A percentile compares a stretch with the other conserved stretches of the same genome.
These are phyloP conservation scores for Centrapalus pauciflorus DNA, from an alignment of 129 eudicot genomes.

Conservation along the genomic window DNA sequence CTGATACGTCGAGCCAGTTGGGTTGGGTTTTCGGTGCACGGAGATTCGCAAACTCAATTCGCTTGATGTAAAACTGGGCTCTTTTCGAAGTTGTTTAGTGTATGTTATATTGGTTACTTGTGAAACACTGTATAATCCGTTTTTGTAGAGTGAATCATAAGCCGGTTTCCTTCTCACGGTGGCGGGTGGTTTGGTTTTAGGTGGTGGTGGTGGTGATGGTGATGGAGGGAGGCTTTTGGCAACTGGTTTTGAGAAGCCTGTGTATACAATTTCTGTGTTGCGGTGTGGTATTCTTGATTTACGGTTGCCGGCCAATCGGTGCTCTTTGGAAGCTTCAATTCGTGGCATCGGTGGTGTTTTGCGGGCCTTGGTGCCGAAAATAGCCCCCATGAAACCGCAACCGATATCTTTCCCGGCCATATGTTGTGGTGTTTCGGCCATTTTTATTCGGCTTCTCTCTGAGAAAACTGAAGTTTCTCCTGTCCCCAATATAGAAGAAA, in stretches of 20 bases:
- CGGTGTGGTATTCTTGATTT: slow-evolving; percentile 24
- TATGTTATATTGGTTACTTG: slow-evolving; percentile 41
- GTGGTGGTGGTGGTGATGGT: too few relatives aligned
- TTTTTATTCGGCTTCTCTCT: slow-evolving; percentile 12
- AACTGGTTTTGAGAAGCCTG: slow-evolving; percentile 21
- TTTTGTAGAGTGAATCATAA: slow-evolving; percentile 9
- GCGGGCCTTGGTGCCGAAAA: slow-evolving; percentile 34
- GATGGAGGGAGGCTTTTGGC: slow-evolving; percentile 23
- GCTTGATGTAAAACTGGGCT: slow-evolving; percentile 43
- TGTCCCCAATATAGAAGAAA: slow-evolving; percentile 21
- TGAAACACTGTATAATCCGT: slow-evolving; percentile 25
- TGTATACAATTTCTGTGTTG: slow-evolving; percentile 14
- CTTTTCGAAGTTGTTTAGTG: slow-evolving; percentile 38
- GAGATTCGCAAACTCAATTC: slow-evolving; percentile 43
- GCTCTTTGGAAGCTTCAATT: slow-evolving; percentile 34
- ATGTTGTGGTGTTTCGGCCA: slow-evolving; percentile 46
- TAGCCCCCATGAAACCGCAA: slow-evolving; percentile 56
- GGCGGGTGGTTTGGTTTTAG: not conserved
- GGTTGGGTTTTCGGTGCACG: slow-evolving; percentile 28
- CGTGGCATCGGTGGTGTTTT: slow-evolving; percentile 31
- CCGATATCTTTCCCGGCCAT: slow-evolving; percentile 40
- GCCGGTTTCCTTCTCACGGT: not conserved
- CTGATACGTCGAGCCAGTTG: slow-evolving; percentile 35
- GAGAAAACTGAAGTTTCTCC: not conserved
- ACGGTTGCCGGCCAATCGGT: not conserved